Conservation (phyloP, 805 yeast species). For the Hanseniaspora occidentalis region DNA sequence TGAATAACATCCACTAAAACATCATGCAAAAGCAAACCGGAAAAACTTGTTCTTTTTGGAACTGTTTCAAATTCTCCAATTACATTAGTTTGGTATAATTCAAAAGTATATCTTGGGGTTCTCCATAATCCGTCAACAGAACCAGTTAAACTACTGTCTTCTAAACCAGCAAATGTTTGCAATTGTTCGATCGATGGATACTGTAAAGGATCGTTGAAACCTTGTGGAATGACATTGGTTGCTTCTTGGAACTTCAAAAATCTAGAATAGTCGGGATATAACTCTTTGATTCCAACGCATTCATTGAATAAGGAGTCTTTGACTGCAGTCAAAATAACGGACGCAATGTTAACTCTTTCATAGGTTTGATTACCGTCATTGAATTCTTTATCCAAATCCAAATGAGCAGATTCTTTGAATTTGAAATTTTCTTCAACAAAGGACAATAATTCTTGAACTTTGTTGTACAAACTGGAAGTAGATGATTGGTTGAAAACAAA, state of each 20-base stretch:
- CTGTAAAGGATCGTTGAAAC: slow-evolving; percentile 21
- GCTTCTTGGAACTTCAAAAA: background rate
- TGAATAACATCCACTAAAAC: slow-evolving; percentile 61
- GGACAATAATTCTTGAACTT: slow-evolving; percentile 34
- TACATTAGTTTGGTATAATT: slow-evolving; percentile 41
- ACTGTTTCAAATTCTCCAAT: slow-evolving; percentile 53
- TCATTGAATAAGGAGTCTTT: slow-evolving; percentile 26
- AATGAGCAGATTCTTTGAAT: slow-evolving; percentile 6
- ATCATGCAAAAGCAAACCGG: slow-evolving; percentile 60
- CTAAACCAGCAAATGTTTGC: slow-evolving; percentile 20
- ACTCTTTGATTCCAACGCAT: slow-evolving; percentile 28
- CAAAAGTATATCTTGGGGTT: slow-evolving; percentile 46
- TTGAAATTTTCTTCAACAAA: slow-evolving; percentile 27
- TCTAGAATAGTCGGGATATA: slow-evolving; percentile 28
- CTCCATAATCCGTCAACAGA: slow-evolving; percentile 58
- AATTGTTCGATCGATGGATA: slow-evolving; percentile 29
- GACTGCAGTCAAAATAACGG: slow-evolving; percentile 41
- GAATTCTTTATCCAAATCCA: slow-evolving; percentile 12
- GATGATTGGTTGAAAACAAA: slow-evolving; percentile 30
- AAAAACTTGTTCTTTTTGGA: slow-evolving; percentile 38
- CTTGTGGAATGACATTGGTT: slow-evolving; percentile 6
- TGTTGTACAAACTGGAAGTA: slow-evolving; percentile 15
- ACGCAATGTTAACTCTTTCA: slow-evolving; percentile 34
- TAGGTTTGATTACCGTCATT: slow-evolving; percentile 31
- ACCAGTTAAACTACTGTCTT: slow-evolving; percentile 26